Conservation (phyloP, 257 asterid species). For the Linderniella brevidens region DNA sequence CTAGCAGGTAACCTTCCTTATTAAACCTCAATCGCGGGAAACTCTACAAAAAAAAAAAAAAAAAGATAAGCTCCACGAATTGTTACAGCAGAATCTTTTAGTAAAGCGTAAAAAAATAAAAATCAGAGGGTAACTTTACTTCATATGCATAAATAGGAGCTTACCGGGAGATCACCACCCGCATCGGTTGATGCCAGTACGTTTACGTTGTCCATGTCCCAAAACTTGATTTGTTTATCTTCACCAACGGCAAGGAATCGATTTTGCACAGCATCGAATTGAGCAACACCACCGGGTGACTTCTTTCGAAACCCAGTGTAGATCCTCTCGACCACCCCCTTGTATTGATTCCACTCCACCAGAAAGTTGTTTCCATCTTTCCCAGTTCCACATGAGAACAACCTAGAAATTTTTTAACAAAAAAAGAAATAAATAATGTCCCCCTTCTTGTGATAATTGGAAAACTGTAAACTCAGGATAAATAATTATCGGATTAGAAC, state of each 20-base stretch:
- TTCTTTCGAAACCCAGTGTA: conserved; percentile 78
- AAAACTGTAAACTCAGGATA: no score
- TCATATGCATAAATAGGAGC: conserved; percentile 5
- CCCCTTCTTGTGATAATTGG: no score
- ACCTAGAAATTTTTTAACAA: conserved; percentile 33
- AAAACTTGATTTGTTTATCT: conserved; percentile 83
- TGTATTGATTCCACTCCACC: conserved; percentile 98
- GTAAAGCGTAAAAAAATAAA: background rate
- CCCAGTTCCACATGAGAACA: conserved; percentile 95
- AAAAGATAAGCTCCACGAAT: no score
- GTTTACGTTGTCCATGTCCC: conserved; percentile 89
- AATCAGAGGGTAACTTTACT: background rate
- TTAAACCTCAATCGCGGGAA: conserved; percentile 77
- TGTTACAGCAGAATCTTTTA: conserved; percentile 8
- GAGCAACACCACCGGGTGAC: conserved; percentile 82
- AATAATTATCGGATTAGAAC: no score
- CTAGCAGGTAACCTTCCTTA: conserved; percentile 79
- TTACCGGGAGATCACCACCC: conserved; percentile 92
- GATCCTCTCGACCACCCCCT: conserved; percentile 86
- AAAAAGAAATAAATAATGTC: no score
- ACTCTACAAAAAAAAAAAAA: conserved; percentile 45
- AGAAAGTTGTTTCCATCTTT: conserved; percentile 97
- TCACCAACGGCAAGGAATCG: conserved; percentile 93
- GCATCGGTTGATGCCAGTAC: conserved; percentile 54
- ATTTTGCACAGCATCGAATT: conserved; percentile 80